phyloP scores from a whole-genome alignment of 495 filamentous ascomycete species.

The Pyronema domesticum region DNA sequence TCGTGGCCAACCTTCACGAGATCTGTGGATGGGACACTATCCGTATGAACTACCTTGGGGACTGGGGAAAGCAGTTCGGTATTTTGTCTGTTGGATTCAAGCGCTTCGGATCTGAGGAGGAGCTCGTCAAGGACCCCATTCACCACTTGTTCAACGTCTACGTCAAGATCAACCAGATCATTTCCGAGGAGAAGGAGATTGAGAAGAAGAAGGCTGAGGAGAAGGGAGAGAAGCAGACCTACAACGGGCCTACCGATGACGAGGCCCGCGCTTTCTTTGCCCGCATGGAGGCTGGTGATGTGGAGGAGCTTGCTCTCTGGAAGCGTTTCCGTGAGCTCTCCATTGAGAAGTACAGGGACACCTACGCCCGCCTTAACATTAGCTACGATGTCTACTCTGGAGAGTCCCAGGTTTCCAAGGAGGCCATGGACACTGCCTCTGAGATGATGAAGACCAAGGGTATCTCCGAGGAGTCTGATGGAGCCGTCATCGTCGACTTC shows the following conservation, averaged over 20 bases:
- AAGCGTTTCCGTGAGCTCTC: conserved; percentile 74
- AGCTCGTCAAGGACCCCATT: conserved; percentile 39
- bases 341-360: conserved; percentile 67
- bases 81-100: conserved; percentile 41
- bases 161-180: conserved; percentile 42
- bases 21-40: conserved; percentile 43
- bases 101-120: conserved; percentile 41
- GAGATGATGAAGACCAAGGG: conserved; percentile 48
- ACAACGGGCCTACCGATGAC: conserved; percentile 32
- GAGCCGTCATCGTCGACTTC: conserved; percentile 79
- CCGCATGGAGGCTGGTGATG: conserved; percentile 69
- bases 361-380: conserved; percentile 76
- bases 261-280: conserved; percentile 67
- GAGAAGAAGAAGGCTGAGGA: conserved; percentile 32
- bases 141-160: conserved; percentile 49
- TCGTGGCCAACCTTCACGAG: conserved; percentile 42
- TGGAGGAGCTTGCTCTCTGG: conserved; percentile 64
- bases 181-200: conserved; percentile 38
- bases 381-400: conserved; percentile 85
- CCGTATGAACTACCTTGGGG: conserved; percentile 48
- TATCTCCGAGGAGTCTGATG: conserved; percentile 66
- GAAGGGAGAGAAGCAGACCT: conserved; percentile 32
- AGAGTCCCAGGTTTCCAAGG: conserved; percentile 75
- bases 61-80: conserved; percentile 53
- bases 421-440: conserved; percentile 56